Evolutionary conservation across 2,329 filamentous ascomycete genomes (phyloP), one percentile per base, ranked within the genome.

Genomic region (Arthrobotrys conoides): DNA sequence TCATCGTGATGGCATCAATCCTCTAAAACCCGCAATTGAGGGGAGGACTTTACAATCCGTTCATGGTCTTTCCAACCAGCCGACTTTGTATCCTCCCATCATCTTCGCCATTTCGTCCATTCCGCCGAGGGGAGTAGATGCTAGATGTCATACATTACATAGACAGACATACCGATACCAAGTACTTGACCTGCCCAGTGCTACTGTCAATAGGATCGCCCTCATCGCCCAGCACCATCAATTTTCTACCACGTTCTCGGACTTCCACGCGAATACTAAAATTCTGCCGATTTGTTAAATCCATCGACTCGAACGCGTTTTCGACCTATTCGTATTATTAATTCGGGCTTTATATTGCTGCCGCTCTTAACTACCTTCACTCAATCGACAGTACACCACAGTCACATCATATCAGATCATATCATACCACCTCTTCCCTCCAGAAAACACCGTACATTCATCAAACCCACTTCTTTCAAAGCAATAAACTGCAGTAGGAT

Each of bases 1-100:
- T 18, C 22, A 57, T 66, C 70, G 41, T 30, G 48, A 67, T 67
- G 70, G 51, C 61, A 27, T 67, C 70, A 61, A 49, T n/a, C 12
- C 24, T 14, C 41, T 71, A 65, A 38, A 38, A n/a, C n/a, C 38
- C 61, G 48, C 20, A 65, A 48, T 65, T 14, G 24, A 41, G 44
- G 44, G 44, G 44, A 46, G 44, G 44, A 46, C n/a, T 20, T 41
- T 41, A 41, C 38, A 41, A 41, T 41, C 3, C 1, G 12, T 5
- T 41, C 14, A 41, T 41, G 14, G 12, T 41, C 9, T 16, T 16
- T 41, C 14, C 38, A 41, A 12, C 14, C 38, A 14, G 24, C 33
- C 20, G 38, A 30, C n/a, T 59, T 61, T 38, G n/a, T 30, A 27
- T 20, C 46, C 27, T 27, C 33, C 24, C 53, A 46, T 41, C 65